Evolutionary conservation across 345 rosid genomes (phyloP).

Genomic region (Alliaria petiolata): DNA sequence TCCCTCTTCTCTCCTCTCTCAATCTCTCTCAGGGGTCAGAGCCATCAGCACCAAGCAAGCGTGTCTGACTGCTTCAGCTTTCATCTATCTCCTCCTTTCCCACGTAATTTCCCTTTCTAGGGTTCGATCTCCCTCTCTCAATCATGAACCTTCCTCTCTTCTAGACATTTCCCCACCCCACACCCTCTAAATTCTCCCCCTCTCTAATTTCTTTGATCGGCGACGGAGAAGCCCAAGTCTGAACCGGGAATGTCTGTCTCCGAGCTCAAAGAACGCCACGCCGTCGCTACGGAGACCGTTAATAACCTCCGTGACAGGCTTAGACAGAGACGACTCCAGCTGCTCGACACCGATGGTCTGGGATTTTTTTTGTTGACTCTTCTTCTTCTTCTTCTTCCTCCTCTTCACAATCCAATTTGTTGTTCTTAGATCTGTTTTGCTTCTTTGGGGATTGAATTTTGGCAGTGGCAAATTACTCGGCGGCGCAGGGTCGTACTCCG

Average conservation of each 20-base stretch:
- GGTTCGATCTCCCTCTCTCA: slow-evolving; percentile 4
- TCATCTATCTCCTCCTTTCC: slow-evolving; percentile 10
- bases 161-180: background rate
- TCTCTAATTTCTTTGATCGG: background rate
- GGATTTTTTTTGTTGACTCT: background rate
- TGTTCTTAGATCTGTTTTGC: slow-evolving; percentile 27
- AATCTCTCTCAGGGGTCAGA: slow-evolving; percentile 29
- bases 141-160: slow-evolving; percentile 19
- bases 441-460: slow-evolving; percentile 5
- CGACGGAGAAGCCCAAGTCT: slow-evolving; percentile 10
- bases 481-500: slow-evolving; percentile 57
- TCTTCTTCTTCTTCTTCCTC: background rate
- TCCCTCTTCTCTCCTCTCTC: background rate
- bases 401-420: background rate
- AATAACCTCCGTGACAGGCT: slow-evolving; percentile 64
- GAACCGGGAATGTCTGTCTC: slow-evolving; percentile 58
- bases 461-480: slow-evolving; percentile 70
- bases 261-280: slow-evolving; percentile 89
- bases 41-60: slow-evolving; percentile 11
- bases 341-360: slow-evolving; percentile 64
- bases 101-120: slow-evolving; percentile 14
- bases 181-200: background rate
- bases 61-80: slow-evolving; percentile 15
- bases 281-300: slow-evolving; percentile 59
- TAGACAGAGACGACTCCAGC: slow-evolving; percentile 73